These are phyloP conservation scores for Trichoderma sp. DNA, from an alignment of 2,329 filamentous ascomycete genomes.

Conservation along the genomic window DNA sequence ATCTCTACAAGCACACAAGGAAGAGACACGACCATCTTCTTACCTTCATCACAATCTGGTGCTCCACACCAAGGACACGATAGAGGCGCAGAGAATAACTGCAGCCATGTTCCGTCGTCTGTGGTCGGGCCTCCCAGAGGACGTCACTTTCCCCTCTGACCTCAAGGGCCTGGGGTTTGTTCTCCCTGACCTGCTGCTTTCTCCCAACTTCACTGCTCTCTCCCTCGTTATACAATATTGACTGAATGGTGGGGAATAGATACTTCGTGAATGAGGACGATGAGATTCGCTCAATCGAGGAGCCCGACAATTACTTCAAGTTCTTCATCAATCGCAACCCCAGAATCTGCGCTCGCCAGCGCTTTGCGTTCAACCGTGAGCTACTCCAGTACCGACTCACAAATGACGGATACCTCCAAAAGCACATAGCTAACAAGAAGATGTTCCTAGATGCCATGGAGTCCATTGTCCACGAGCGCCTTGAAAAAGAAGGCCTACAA, in stretches of 20 bases:
- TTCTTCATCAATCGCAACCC: conserved; percentile 73
- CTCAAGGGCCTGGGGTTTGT: conserved; percentile 71
- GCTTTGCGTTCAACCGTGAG: conserved; percentile 72
- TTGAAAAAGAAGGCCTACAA: conserved; percentile 61
- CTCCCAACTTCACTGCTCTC: too few relatives aligned
- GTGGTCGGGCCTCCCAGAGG: conserved; percentile 68
- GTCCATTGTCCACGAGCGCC: conserved; percentile 61
- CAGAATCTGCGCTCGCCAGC: conserved; percentile 76
- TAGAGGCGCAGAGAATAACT: background rate
- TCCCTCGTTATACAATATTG: too few relatives aligned
- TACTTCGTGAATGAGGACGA: conserved; percentile 79
- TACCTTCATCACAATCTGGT: background rate
- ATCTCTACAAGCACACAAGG: background rate
- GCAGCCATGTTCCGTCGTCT: conserved; percentile 70
- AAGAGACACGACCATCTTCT: too few relatives aligned
- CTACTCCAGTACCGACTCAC: background rate
- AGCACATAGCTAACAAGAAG: background rate
- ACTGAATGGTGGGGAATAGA: too few relatives aligned
- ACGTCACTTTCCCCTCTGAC: conserved; percentile 66
- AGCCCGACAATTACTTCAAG: conserved; percentile 71
- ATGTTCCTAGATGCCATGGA: conserved; percentile 60
- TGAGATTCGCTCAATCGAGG: conserved; percentile 69
- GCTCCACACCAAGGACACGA: background rate
- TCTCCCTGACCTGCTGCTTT: background rate
- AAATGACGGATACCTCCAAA: background rate